These are phyloP conservation scores for Sextonia rubra DNA, from an alignment of 164 flowering plant genomes.

Conservation along the genomic window DNA sequence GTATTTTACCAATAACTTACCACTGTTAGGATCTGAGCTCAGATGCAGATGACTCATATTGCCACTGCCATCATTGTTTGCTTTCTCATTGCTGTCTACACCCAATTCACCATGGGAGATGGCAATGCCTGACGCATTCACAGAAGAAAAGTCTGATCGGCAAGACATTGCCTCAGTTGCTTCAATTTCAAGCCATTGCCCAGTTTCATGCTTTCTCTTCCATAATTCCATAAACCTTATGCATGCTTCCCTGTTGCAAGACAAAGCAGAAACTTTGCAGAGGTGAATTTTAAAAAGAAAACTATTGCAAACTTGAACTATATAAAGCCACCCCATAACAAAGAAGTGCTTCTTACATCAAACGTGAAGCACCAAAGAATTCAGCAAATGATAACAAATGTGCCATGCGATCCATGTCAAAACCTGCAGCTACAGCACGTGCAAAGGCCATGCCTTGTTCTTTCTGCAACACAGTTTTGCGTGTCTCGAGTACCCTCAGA, in stretches of 20 bases:
- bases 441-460: slow-evolving; percentile 99
- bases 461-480: slow-evolving; percentile 70
- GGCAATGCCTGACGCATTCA: slow-evolving; percentile 52
- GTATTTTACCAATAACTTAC: background rate
- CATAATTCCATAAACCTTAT: slow-evolving; percentile 61
- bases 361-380: slow-evolving; percentile 89
- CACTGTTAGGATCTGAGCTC: background rate
- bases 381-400: slow-evolving; percentile 76
- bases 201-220: slow-evolving; percentile 92
- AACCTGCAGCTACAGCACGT: slow-evolving; percentile 95
- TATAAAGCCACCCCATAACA: background rate
- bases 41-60: background rate
- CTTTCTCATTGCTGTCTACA: slow-evolving; percentile 37
- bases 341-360: slow-evolving; percentile 46
- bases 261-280: background rate
- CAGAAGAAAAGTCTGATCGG: slow-evolving; percentile 43
- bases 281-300: background rate
- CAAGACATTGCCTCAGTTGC: slow-evolving; percentile 59
- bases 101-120: slow-evolving; percentile 32
- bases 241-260: slow-evolving; percentile 79
- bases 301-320: background rate
- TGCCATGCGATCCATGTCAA: slow-evolving; percentile 74
- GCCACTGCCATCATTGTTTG: slow-evolving; percentile 21
- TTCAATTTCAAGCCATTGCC: slow-evolving; percentile 91
- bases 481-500: slow-evolving; percentile 77